phyloP scores from a whole-genome alignment of 306 rosid genomes.

The Fagus sylvatica region DNA sequence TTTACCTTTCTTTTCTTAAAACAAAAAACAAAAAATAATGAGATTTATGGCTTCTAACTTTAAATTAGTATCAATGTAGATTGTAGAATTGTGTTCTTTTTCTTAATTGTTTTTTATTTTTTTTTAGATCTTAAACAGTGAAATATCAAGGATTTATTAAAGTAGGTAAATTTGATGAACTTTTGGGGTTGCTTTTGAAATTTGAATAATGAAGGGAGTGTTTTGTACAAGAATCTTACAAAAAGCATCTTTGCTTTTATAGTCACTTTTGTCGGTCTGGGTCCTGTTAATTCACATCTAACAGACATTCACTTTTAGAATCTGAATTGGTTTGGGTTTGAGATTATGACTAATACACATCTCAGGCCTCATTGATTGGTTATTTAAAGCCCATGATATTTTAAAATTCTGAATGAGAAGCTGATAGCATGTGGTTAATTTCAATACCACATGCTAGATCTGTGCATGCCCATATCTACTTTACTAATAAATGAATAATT shows the following conservation, averaged over 20 bases:
- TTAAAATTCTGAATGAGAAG: neutral
- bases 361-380: neutral
- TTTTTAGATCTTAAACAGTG: neutral
- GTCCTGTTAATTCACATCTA: slow-evolving; percentile 2
- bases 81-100: neutral
- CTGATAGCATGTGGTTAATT: neutral
- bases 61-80: no score
- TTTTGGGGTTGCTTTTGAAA: neutral
- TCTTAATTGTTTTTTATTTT: neutral
- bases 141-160: neutral
- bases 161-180: neutral
- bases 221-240: neutral
- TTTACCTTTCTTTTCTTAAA: no score
- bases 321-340: neutral
- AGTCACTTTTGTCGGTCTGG: slow-evolving; percentile 15
- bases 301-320: neutral
- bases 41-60: neutral
- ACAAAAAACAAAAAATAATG: no score
- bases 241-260: slow-evolving; percentile 4
- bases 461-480: slow-evolving; percentile 13
- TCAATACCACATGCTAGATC: slow-evolving; percentile 34
- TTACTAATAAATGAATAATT: neutral
- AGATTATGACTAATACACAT: neutral
- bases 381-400: neutral
- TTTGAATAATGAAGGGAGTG: no score